Evolutionary conservation across 208 protist genomes (phyloP), one percentile per base, ranked within the genome.

Genomic region (Leishmania lainsoni): DNA sequence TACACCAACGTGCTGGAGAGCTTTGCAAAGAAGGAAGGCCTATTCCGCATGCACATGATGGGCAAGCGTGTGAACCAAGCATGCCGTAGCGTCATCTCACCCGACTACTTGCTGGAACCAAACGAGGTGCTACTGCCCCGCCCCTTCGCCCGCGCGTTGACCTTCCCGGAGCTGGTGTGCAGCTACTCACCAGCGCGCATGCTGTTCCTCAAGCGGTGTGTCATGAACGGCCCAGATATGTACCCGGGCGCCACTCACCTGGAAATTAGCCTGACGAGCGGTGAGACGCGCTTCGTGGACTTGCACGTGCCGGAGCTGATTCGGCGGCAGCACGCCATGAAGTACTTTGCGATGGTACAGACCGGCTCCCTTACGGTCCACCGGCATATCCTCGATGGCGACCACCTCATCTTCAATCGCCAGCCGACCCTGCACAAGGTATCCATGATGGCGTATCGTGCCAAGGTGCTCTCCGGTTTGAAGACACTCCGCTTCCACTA

Each of bases 1-100:
- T 97, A 96, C 86, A 87, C 83, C 20, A 80, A 83, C 32, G 93
- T 95, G 29, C 78, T 97, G 35, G 87, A 93, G 42, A 95, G 79
- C 80, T 98, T 99, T 70, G 99, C 99, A 68, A 99, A 99, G 87
- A 99, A 99, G 91, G 89, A 99, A 84, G 99, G 99, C 79, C 90
- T 99, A 1, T 99, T 99, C 89, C 96, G 99, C 87, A 99, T 98
- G 94, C 95, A 99, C 93, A 99, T 99, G 98, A 99, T 99, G 99
- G 99, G 99, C 79, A 99, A 99, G 87, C 96, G 99, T 81, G 99
- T 99, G 56, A 99, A 99, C 93, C 99, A 99, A 85, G 97, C 98
- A 14, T 99, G 98, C 75, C 96, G 99, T 68, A 98, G 90, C 75
- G 99, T 99, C 81, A 99, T 99, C 89, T 99, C 99, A 17, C 99